These are phyloP conservation scores for Alternaria triticimaculans DNA, from an alignment of 2,329 filamentous ascomycete genomes.

Conservation along the genomic window DNA sequence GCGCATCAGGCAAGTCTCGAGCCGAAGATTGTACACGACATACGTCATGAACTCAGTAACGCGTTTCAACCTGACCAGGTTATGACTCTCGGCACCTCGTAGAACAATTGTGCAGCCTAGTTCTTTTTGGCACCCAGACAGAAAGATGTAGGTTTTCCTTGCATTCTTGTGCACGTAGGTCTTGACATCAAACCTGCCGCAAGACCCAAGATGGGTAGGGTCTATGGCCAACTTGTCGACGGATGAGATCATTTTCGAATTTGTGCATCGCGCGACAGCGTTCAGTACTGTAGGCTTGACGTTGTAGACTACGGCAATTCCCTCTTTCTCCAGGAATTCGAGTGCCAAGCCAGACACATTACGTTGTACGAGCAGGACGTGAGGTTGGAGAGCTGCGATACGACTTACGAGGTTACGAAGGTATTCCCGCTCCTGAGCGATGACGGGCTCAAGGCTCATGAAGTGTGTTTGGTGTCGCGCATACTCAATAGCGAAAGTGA, in stretches of 20 bases:
- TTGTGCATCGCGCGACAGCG: slow-evolving; percentile 89
- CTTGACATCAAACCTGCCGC: slow-evolving; percentile 90
- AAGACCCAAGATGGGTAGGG: slow-evolving; percentile 76
- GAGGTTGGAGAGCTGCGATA: slow-evolving; percentile 83
- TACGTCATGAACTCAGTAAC: slow-evolving; percentile 99
- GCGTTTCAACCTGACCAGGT: slow-evolving; percentile 80
- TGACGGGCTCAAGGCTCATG: slow-evolving; percentile 96
- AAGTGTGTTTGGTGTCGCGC: slow-evolving; percentile 92
- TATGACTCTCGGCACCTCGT: slow-evolving; percentile 75
- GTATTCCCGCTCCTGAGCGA: slow-evolving; percentile 95
- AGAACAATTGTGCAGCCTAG: slow-evolving; percentile 94
- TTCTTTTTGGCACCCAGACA: slow-evolving; percentile 87
- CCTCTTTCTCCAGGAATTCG: slow-evolving; percentile 83
- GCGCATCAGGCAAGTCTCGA: slow-evolving; percentile 91
- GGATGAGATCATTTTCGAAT: slow-evolving; percentile 91
- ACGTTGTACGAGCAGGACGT: slow-evolving; percentile 88
- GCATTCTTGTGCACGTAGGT: slow-evolving; percentile 86
- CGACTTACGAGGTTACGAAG: slow-evolving; percentile 88
- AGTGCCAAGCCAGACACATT: slow-evolving; percentile 91
- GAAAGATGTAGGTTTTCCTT: slow-evolving; percentile 94
- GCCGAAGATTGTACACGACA: slow-evolving; percentile 95
- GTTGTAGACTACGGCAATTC: slow-evolving; percentile 93
- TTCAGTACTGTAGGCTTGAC: slow-evolving; percentile 96
- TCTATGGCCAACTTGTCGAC: slow-evolving; percentile 88
- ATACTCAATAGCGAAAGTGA: slow-evolving; percentile 96